Evolutionary conservation across 352 stramenopile genomes (phyloP).

Genomic region (Aphanomyces euteiches): DNA sequence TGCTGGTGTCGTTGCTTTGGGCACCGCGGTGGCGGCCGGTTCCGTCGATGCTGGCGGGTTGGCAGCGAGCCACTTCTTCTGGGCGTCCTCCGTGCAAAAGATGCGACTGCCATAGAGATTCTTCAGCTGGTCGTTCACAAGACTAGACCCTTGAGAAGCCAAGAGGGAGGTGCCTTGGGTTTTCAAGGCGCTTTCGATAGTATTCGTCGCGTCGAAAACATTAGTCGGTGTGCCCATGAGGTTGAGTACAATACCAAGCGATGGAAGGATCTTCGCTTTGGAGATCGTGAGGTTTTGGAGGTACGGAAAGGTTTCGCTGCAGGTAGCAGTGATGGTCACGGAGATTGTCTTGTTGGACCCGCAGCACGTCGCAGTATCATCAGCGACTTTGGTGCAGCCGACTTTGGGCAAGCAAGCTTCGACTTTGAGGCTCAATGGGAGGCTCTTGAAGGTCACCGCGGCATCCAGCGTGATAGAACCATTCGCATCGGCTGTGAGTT

Average conservation of each 20-base stretch:
- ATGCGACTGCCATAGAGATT: constrained; percentile 26
- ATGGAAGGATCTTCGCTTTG: constrained; percentile 5
- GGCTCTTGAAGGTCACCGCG: constrained; percentile 15
- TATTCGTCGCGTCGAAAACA: constrained; percentile 25
- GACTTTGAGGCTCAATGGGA: constrained; percentile 25
- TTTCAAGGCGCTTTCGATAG: constrained; percentile 1
- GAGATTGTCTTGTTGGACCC: constrained; percentile 21
- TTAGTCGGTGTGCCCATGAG: constrained; percentile 12
- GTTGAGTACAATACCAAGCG: constrained; percentile 16
- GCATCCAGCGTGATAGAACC: constrained; percentile 7
- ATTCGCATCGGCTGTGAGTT: constrained; percentile 2
- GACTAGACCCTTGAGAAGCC: neutral
- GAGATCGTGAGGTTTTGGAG: constrained; percentile 17
- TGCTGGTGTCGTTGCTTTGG: neutral
- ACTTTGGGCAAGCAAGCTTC: constrained; percentile 15
- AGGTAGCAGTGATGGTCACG: neutral
- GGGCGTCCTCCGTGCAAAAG: constrained; percentile 23
- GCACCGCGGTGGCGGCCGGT: constrained; percentile 1
- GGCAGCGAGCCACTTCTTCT: constrained; percentile 11
- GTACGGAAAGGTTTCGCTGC: constrained; percentile 25
- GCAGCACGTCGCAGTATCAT: constrained; percentile 26
- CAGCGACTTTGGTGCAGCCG: constrained; percentile 15
- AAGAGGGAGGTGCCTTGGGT: constrained; percentile 5
- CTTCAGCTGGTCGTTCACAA: constrained; percentile 26
- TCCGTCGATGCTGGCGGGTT: neutral